Evolutionary conservation across 176 grass and related monocot genomes (phyloP), one percentile per base, ranked within the genome.

Genomic region (Carex scoparia): DNA sequence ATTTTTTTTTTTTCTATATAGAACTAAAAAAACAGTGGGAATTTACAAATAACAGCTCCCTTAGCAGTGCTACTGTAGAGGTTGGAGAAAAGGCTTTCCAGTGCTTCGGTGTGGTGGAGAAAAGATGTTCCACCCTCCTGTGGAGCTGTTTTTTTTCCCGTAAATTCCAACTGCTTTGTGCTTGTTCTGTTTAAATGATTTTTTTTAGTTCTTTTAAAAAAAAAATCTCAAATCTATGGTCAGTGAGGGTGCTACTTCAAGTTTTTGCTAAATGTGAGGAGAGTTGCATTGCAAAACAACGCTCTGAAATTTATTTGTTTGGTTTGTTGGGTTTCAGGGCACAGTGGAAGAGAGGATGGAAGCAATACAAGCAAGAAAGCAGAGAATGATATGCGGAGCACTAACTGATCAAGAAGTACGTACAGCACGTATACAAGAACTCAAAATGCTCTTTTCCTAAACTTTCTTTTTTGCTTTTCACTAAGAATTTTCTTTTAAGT

Each of bases 261-360:
- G 44, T 32, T 87, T 49, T 53, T 6, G 6, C 44, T 75, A 74
- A 51, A 74, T 51, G 9, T 44, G 18, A 46, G 37, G 27, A 19
- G 15, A 73, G 15, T 38, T 18, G 49, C 10, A 28, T 74, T 51
- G 19, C 11, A 15, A 53, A 54, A 54, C 19, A 30, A 31, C 1
- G 7, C 54, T 19, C 23, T 54, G 46, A 76, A 76, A 76, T 35
- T 3, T 57, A 57, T 31, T 57, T 78, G 23, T 57, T 78, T 55
- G 74, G 3, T 78, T 35, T 15, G 12, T 57, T 56, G 23, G 5
- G n/a, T 18, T 84, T 10, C 69, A 95, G 96, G 90, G 87, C 68
- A 92, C 90, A 5, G 96, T 99, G 2, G 93, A 99, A 85, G 91
- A 99, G 80, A 88, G 96, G 81, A 95, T 99, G 96, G 88, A 99